These are phyloP conservation scores for Suillus subaureus DNA, from an alignment of 768 basidiomycete genomes.

Conservation along the genomic window DNA sequence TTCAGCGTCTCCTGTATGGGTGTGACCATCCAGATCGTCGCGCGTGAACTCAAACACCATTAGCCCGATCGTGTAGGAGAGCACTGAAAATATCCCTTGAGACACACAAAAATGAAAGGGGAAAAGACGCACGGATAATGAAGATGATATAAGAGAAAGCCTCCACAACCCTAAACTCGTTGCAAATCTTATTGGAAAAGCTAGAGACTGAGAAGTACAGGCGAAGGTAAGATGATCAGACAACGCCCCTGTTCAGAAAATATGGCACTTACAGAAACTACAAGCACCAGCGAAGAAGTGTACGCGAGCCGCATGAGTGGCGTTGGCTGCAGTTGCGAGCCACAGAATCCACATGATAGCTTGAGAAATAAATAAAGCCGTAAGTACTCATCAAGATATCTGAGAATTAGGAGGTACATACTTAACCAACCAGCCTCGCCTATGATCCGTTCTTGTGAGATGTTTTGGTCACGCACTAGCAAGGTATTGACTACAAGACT, in stretches of 20 bases:
- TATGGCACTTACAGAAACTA: conserved; percentile 8
- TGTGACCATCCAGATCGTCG: background rate
- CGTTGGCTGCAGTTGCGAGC: conserved; percentile 37
- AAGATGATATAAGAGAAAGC: conserved; percentile 42
- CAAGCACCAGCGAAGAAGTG: conserved; percentile 16
- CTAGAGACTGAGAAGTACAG: conserved; percentile 13
- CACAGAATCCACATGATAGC: conserved; percentile 42
- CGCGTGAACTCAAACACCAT: conserved; percentile 17
- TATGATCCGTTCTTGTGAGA: conserved; percentile 34
- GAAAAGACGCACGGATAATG: conserved; percentile 29
- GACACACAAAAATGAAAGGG: background rate
- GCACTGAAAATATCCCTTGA: conserved; percentile 26
- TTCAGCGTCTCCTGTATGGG: background rate
- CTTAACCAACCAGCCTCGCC: conserved; percentile 40
- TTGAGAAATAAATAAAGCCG: conserved; percentile 7
- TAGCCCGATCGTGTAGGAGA: conserved; percentile 32
- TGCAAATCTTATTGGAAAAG: conserved; percentile 21
- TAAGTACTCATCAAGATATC: background rate
- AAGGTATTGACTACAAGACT: conserved; percentile 27
- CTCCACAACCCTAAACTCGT: conserved; percentile 31
- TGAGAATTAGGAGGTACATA: conserved; percentile 22
- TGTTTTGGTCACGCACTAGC: conserved; percentile 14
- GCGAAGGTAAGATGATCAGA: background rate
- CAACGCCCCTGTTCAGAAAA: background rate
- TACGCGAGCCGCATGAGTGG: conserved; percentile 15